Evolutionary conservation across 768 basidiomycete species (phyloP), one percentile per base, ranked within the genome.

Genomic region (Podaxis sp.): DNA sequence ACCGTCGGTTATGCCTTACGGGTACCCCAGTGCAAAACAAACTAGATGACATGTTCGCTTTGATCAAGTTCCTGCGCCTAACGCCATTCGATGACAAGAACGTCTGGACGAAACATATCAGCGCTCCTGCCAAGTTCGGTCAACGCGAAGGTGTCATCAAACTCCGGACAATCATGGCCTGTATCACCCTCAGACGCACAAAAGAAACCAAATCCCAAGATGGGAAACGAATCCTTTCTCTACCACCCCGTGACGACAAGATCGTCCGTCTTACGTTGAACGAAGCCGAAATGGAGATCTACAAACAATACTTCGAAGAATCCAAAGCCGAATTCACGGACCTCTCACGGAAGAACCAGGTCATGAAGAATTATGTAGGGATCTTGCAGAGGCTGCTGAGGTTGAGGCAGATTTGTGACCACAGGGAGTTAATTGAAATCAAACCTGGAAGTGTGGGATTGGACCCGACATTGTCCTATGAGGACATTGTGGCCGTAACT

Each of bases 11-110:
- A 48, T 96, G 94, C 74, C 80, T 99, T 44, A 96, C 96, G n/a
- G 97, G 97, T 61, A 99, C 97, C 7, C 97, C 97, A 1, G 95
- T 99, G 40, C 97, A 99, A 78, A 99, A 99, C 82, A 97, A 96
- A 75, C 85, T 99, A 57, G 97, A 99, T 76, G 97, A 99, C 71
- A 90, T 99, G 55, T 99, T 90, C 74, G 97, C 97, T 4, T 81
- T 99, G 63, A 88, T 99, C 82, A 97, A 97, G 76, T 99, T 99
- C 77, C 77, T 99, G 59, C 90, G 95, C 22, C 75, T 99, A 68
- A 84, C 87, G 24, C 97, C 97, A 1, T 89, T 99, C 68, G 92
- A 97, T 70, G 95, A 98, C 74, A 96, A 96, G 76, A 87, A 86
- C 60, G 76, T 88, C 12, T 99, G 97, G 95, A 95, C 90, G 24